These are phyloP conservation scores for Podospora sp. DNA, from an alignment of 495 filamentous ascomycete species.

Conservation along the genomic window DNA sequence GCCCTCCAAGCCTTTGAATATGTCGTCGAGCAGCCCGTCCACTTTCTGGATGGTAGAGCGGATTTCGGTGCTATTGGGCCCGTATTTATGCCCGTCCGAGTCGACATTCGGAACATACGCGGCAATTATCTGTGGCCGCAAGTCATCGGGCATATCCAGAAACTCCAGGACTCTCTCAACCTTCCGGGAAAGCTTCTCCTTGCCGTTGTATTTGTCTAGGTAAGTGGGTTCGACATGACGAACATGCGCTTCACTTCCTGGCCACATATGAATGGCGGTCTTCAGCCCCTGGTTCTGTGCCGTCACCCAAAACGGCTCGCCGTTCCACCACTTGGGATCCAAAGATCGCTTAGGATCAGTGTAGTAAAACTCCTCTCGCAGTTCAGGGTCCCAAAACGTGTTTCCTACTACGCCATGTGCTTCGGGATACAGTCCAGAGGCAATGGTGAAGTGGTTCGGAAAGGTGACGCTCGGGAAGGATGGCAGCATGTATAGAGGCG, in stretches of 20 bases:
- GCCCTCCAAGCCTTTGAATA: constrained; percentile 75
- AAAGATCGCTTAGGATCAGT: constrained; percentile 72
- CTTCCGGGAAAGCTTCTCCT: constrained; percentile 73
- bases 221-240: constrained; percentile 67
- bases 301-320: constrained; percentile 91
- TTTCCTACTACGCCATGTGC: constrained; percentile 93
- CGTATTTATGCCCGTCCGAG: constrained; percentile 78
- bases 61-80: constrained; percentile 93
- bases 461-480: constrained; percentile 97
- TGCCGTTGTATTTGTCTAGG: constrained; percentile 80
- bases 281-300: constrained; percentile 77
- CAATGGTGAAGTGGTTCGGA: constrained; percentile 95
- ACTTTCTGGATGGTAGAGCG: constrained; percentile 69
- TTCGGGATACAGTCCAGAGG: constrained; percentile 90
- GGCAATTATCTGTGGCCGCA: constrained; percentile 86
- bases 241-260: constrained; percentile 85
- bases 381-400: constrained; percentile 82
- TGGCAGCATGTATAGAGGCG: constrained; percentile 86
- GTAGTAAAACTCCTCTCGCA: constrained; percentile 83
- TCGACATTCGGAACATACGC: constrained; percentile 95
- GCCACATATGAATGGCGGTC: constrained; percentile 97
- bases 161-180: constrained; percentile 74
- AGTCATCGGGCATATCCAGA: constrained; percentile 75
- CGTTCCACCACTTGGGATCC: constrained; percentile 88
- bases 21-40: constrained; percentile 72